Evolutionary conservation across 2,329 filamentous ascomycete species (phyloP).

Genomic region (Talaromyces sp.): DNA sequence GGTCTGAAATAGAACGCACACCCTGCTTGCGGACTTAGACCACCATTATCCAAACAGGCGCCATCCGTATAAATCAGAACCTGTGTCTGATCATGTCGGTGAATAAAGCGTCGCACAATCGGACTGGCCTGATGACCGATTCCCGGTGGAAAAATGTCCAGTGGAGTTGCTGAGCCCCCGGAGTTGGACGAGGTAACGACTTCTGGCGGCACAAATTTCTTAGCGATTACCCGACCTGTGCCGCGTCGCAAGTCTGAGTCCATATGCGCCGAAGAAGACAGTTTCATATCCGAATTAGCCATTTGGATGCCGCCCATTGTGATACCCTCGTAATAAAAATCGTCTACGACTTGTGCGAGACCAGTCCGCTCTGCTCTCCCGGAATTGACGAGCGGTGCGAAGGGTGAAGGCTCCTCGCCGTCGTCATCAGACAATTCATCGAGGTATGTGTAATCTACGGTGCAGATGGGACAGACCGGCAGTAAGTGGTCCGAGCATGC

Average conservation of each 20-base stretch:
- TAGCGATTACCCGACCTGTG: conserved; percentile 30
- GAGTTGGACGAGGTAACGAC: not conserved
- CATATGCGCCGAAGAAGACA: not conserved
- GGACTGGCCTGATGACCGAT: not conserved
- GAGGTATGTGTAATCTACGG: not conserved
- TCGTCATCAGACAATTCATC: not conserved
- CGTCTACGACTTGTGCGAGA: not conserved
- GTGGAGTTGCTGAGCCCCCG: conserved; percentile 2
- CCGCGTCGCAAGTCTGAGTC: conserved; percentile 18
- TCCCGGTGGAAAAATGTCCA: not conserved
- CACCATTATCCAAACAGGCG: conserved; percentile 43
- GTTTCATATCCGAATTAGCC: not conserved
- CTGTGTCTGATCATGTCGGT: conserved; percentile 25
- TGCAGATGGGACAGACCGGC: not conserved
- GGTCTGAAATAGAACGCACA: conserved; percentile 35
- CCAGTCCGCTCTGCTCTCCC: not conserved
- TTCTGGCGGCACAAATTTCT: conserved; percentile 27
- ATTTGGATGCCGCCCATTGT: not conserved
- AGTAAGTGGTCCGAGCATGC: not conserved
- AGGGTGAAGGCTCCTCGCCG: not conserved
- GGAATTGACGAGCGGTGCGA: not conserved
- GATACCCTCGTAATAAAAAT: not conserved
- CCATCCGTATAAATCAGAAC: conserved; percentile 46
- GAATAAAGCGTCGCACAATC: conserved; percentile 18
- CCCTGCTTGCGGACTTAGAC: conserved; percentile 34